A percentile compares a stretch with the other conserved stretches of the same genome.
Evolutionary conservation across 1,139 yeast genomes (phyloP).

Genomic region (Pneumocystis sp.): DNA sequence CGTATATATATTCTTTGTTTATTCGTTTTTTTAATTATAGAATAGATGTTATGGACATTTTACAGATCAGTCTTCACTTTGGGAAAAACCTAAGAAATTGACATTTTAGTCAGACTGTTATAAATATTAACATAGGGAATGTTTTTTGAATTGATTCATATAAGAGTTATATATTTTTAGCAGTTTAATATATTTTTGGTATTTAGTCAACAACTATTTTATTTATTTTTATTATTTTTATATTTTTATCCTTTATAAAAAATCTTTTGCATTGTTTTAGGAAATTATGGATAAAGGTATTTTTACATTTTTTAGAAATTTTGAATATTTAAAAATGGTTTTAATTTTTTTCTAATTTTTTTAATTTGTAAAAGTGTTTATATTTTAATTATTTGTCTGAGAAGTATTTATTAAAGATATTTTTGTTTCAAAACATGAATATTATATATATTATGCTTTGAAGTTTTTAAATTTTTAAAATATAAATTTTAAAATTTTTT

Average conservation of each 20-base stretch:
- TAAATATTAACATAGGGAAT: neutral
- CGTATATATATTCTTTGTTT: neutral
- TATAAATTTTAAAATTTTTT: no score
- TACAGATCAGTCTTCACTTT: constrained; percentile 95
- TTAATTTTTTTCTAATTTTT: no score
- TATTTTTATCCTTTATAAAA: neutral
- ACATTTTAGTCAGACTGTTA: constrained; percentile 35
- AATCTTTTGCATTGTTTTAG: no score
- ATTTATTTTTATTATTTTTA: neutral
- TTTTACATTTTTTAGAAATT: no score
- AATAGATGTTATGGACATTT: constrained; percentile 94
- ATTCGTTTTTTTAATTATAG: neutral
- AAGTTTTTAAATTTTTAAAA: no score
- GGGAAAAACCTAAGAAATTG: constrained; percentile 96
- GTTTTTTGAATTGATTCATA: neutral
- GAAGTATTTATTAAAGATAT: no score
- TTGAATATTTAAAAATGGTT: no score
- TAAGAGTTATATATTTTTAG: neutral
- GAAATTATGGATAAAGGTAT: no score
- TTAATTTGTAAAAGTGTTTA: no score
- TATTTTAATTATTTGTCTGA: no score
- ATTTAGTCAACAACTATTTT: neutral
- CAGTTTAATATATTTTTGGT: neutral
- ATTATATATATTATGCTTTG: no score
- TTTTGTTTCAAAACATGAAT: no score